phyloP scores from a whole-genome alignment of 108 stramenopile species.

The Mediolabrus comicus region DNA sequence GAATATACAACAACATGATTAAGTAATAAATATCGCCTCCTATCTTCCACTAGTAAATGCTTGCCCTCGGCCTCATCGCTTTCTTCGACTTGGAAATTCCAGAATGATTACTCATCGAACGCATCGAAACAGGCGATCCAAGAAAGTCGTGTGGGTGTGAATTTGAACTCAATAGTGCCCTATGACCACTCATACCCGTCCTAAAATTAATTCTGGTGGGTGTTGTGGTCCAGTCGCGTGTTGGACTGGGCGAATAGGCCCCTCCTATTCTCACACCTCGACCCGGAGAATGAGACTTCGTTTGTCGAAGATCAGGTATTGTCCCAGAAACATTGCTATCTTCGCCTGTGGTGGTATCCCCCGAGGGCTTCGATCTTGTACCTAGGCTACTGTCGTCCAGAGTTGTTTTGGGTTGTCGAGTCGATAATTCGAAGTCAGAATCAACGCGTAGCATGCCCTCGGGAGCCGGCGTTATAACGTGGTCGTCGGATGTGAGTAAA shows the following conservation, averaged over 20 bases:
- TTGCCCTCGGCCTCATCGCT: conserved; percentile 24
- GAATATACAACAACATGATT: neutral
- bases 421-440: conserved; percentile 17
- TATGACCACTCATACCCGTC: conserved; percentile 76
- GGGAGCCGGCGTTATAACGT: conserved; percentile 34
- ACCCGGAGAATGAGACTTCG: conserved; percentile 40
- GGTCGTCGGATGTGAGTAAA: conserved; percentile 70
- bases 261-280: neutral
- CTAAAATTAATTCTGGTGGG: conserved; percentile 64
- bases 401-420: neutral
- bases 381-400: conserved; percentile 21
- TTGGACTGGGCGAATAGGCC: conserved; percentile 56
- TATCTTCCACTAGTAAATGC: conserved; percentile 19
- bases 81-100: conserved; percentile 56
- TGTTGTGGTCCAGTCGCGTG: conserved; percentile 35
- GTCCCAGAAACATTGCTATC: neutral
- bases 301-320: conserved; percentile 23
- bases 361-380: neutral
- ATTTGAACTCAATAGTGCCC: conserved; percentile 57
- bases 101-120: conserved; percentile 66
- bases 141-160: conserved; percentile 67
- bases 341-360: no score
- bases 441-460: conserved; percentile 29
- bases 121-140: conserved; percentile 29
- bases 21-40: no score